Evolutionary conservation across 345 rosid species (phyloP).

Genomic region (Salix viminalis): DNA sequence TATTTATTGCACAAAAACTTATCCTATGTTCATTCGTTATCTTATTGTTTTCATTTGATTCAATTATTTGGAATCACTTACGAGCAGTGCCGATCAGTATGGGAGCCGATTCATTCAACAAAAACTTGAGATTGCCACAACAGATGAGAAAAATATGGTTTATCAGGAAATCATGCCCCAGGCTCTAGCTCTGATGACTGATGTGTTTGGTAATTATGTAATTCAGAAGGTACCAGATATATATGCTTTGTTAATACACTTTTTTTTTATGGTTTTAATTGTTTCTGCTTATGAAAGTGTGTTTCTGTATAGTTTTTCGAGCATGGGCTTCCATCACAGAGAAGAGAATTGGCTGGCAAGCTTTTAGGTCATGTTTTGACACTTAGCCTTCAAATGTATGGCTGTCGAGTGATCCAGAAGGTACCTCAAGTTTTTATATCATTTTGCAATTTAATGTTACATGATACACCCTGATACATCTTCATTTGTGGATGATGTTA

Average conservation of each 20-base stretch:
- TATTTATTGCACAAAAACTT: constrained; percentile 8
- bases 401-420: constrained; percentile 97
- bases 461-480: not conserved
- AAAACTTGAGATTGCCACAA: constrained; percentile 87
- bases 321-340: constrained; percentile 81
- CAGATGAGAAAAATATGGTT: constrained; percentile 80
- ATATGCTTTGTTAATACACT: not conserved
- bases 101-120: constrained; percentile 98
- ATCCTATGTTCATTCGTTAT: not conserved
- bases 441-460: not conserved
- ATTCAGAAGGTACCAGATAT: constrained; percentile 68
- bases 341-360: constrained; percentile 77
- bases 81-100: constrained; percentile 80
- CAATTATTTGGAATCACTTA: constrained; percentile 3
- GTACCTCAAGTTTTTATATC: constrained; percentile 27
- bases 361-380: constrained; percentile 73
- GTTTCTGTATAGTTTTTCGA: constrained; percentile 68
- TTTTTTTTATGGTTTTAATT: constrained; percentile 2
- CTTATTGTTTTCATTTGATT: constrained; percentile 1
- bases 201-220: constrained; percentile 94
- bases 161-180: constrained; percentile 85
- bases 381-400: constrained; percentile 96
- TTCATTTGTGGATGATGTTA: not conserved
- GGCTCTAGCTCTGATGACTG: constrained; percentile 81
- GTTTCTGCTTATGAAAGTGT: not conserved